Evolutionary conservation across 176 grass and related monocot species (phyloP).

Genomic region (Paspalum notatum): DNA sequence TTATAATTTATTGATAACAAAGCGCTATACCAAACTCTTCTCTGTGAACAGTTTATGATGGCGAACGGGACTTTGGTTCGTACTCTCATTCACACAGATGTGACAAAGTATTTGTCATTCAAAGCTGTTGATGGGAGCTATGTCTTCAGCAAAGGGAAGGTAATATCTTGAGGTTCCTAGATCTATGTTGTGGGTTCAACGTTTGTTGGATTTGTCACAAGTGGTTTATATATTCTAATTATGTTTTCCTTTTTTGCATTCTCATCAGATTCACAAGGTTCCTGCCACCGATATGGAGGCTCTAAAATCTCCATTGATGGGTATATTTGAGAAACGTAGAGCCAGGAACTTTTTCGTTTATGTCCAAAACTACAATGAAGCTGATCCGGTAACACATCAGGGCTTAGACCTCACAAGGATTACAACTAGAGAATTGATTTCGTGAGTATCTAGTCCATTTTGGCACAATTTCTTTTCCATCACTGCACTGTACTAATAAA

Average conservation of each 20-base stretch:
- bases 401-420: constrained; percentile 84
- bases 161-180: constrained; percentile 33
- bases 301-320: constrained; percentile 85
- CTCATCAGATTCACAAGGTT: constrained; percentile 82
- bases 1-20: constrained; percentile 27
- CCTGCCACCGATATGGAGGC: constrained; percentile 91
- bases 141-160: constrained; percentile 92
- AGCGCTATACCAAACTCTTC: constrained; percentile 9
- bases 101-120: constrained; percentile 86
- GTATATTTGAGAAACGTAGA: constrained; percentile 89
- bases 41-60: constrained; percentile 81
- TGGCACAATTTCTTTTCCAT: neutral
- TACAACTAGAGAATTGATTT: constrained; percentile 76
- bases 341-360: constrained; percentile 89
- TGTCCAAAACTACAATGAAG: constrained; percentile 86
- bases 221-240: neutral
- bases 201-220: constrained; percentile 12
- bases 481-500: neutral
- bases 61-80: constrained; percentile 83
- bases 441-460: constrained; percentile 48
- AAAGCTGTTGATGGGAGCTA: constrained; percentile 87
- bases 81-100: constrained; percentile 83
- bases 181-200: neutral
- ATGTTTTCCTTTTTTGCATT: constrained; percentile 28
- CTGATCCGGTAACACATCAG: constrained; percentile 79